phyloP scores from a whole-genome alignment of 306 rosid species.

The Vigna radiata region DNA sequence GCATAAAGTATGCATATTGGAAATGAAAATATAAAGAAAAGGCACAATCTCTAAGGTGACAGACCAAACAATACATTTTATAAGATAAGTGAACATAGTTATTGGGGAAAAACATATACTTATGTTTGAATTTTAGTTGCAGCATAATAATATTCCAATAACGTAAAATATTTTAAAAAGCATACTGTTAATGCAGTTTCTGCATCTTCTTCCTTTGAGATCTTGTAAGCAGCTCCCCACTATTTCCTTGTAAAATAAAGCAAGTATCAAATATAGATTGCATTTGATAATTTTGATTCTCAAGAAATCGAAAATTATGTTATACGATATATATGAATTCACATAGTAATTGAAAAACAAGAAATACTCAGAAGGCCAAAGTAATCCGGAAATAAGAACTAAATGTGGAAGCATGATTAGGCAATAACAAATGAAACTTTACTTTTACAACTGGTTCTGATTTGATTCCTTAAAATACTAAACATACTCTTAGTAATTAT shows the following conservation, averaged over 20 bases:
- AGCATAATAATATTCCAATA: not conserved
- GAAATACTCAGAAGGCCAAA: constrained; percentile 21
- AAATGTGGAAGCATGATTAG: constrained; percentile 13
- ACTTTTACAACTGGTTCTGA: not conserved
- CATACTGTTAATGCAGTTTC: constrained; percentile 74
- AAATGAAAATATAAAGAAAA: constrained; percentile 31
- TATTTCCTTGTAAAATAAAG: constrained; percentile 55
- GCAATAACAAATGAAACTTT: constrained; percentile 17
- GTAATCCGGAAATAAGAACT: not conserved
- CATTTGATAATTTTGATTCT: constrained; percentile 39
- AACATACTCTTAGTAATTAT: not conserved
- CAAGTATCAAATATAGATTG: constrained; percentile 31
- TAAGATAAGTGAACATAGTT: not conserved
- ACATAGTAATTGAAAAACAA: constrained; percentile 18
- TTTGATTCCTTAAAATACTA: constrained; percentile 6
- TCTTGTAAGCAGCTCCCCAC: constrained; percentile 96
- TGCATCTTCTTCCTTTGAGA: constrained; percentile 80
- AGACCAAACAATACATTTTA: not conserved
- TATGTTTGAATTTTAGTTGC: constrained; percentile 3
- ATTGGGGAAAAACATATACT: not conserved
- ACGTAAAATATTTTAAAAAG: constrained; percentile 15
- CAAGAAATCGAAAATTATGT: constrained; percentile 8
- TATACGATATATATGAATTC: not conserved
- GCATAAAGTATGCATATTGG: constrained; percentile 10
- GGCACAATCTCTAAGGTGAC: not conserved